Evolutionary conservation across 2,329 filamentous ascomycete genomes (phyloP).

Genomic region (Aaosphaeria pasadenensis): DNA sequence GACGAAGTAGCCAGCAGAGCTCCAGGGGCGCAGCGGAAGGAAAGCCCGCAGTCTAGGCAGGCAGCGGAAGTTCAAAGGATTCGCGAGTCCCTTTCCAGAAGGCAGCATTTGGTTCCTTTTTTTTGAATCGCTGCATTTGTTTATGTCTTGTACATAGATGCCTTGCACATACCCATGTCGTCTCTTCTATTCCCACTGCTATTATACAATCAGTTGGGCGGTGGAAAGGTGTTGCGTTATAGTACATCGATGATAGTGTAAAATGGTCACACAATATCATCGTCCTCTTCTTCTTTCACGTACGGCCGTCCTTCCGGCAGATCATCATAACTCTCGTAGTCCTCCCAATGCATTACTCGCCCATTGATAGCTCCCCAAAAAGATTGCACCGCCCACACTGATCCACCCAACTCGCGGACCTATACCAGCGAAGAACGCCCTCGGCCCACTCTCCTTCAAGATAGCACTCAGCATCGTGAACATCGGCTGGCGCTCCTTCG

Average conservation of each 20-base stretch:
- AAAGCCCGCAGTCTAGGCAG: constrained; percentile 2
- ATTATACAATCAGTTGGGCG: no score
- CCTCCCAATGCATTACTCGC: constrained; percentile 70
- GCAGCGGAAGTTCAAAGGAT: no score
- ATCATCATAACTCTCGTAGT: constrained; percentile 16
- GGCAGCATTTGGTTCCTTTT: no score
- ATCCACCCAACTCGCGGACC: constrained; percentile 93
- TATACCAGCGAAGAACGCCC: constrained; percentile 71
- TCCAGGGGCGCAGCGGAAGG: constrained; percentile 16
- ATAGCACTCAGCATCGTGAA: constrained; percentile 62
- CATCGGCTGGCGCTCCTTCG: constrained; percentile 62
- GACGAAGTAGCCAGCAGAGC: constrained; percentile 20
- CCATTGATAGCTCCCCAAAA: constrained; percentile 91
- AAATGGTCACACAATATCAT: neutral
- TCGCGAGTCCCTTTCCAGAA: no score
- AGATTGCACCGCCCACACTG: constrained; percentile 88
- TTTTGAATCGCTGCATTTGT: no score
- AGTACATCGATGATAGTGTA: no score
- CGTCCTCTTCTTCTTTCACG: neutral
- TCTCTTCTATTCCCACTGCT: neutral
- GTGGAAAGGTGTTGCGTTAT: no score
- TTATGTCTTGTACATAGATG: constrained; percentile 9
- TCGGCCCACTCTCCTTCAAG: constrained; percentile 59
- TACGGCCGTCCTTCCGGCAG: no score
- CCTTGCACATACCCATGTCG: constrained; percentile 7